These are phyloP conservation scores for Cutaneotrichosporon sp. DNA, from an alignment of 1,284 basidiomycete species.

Conservation along the genomic window DNA sequence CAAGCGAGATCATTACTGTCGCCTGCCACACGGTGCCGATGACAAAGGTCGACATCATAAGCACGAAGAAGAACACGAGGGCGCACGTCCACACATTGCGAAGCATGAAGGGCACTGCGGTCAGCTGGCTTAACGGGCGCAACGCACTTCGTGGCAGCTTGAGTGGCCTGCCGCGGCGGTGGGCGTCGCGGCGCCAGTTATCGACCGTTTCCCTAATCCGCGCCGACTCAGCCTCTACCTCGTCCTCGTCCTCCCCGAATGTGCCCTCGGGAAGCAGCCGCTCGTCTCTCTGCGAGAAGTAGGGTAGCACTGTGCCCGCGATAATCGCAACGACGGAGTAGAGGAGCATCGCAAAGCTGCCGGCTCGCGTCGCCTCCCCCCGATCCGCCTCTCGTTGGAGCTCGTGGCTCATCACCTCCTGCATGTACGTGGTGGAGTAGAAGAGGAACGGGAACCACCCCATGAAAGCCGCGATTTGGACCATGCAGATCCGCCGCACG, in stretches of 20 bases:
- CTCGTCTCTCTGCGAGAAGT: conserved; percentile 70
- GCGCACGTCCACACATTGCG: conserved; percentile 88
- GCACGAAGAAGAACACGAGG: conserved; percentile 66
- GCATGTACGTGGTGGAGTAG: conserved; percentile 89
- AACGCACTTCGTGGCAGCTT: conserved; percentile 61
- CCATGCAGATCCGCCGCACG: conserved; percentile 81
- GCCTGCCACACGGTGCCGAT: conserved; percentile 72
- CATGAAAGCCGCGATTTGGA: conserved; percentile 51
- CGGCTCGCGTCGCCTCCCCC: conserved; percentile 75
- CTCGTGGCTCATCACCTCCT: conserved; percentile 82
- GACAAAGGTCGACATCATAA: conserved; percentile 79
- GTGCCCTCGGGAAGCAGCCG: conserved; percentile 55
- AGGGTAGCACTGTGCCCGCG: conserved; percentile 76
- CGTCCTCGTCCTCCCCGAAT: conserved; percentile 52
- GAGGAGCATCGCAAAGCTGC: conserved; percentile 82
- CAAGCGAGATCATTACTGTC: conserved; percentile 69
- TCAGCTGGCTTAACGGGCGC: background rate
- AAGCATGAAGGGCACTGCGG: conserved; percentile 69
- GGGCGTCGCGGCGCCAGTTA: conserved; percentile 76
- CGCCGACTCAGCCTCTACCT: conserved; percentile 60
- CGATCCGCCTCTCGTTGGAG: conserved; percentile 64
- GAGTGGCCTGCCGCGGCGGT: conserved; percentile 63
- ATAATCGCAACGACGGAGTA: conserved; percentile 76
- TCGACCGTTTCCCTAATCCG: conserved; percentile 65
- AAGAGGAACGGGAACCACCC: conserved; percentile 89